Evolutionary conservation across 345 rosid species (phyloP).

Genomic region (Eucalyptus tenuipes): DNA sequence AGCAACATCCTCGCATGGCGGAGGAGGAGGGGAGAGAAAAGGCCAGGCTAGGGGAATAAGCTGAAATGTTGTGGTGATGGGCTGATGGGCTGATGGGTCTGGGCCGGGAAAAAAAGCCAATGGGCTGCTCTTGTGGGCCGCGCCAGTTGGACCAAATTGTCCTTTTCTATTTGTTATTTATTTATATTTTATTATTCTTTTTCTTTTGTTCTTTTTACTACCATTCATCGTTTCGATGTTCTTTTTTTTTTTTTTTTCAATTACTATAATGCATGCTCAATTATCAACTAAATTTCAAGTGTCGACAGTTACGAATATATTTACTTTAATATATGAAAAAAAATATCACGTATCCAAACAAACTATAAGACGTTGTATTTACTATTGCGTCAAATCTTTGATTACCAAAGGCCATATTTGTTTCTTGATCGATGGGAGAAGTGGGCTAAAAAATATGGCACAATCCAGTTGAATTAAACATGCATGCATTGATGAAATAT

Average conservation of each 20-base stretch:
- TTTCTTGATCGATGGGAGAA: background rate
- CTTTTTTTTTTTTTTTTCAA: too few species aligned
- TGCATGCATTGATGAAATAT: too few species aligned
- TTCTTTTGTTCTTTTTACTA: background rate
- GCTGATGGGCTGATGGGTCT: background rate
- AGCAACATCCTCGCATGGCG: background rate
- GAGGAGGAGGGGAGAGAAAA: too few species aligned
- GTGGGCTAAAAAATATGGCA: background rate
- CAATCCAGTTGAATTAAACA: too few species aligned
- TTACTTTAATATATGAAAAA: too few species aligned
- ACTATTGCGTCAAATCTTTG: accelerated
- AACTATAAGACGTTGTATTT: background rate
- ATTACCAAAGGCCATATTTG: background rate
- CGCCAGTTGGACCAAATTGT: too few species aligned
- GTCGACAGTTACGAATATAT: accelerated
- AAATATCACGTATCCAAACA: background rate
- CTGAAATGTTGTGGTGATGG: too few species aligned
- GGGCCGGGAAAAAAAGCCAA: accelerated
- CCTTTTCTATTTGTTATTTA: too few species aligned
- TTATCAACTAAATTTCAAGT: too few species aligned
- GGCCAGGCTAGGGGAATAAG: too few species aligned
- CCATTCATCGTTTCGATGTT: too few species aligned
- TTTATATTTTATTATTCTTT: too few species aligned
- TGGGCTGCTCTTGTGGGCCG: background rate
- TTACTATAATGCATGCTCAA: background rate